Evolutionary conservation across 129 eudicot species (phyloP), one percentile per base, ranked within the genome.

Genomic region (Heracleum sosnowskyi): DNA sequence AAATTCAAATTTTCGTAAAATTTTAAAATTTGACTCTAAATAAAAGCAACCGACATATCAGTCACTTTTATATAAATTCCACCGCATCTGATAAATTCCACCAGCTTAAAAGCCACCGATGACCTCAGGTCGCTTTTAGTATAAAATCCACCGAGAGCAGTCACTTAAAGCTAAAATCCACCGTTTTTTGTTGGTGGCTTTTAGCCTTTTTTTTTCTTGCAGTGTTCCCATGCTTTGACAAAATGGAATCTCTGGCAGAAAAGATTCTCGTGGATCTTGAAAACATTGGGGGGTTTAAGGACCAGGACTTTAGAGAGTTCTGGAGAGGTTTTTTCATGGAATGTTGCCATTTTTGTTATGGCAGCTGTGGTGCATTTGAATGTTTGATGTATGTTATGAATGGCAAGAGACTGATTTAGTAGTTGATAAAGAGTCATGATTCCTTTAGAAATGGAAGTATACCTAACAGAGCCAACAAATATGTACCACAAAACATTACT

Each of bases 181-280:
- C n/a, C n/a, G n/a, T n/a, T n/a, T n/a, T n/a, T n/a, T n/a, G n/a
- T n/a, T n/a, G n/a, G n/a, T n/a, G n/a, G n/a, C n/a, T n/a, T n/a
- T n/a, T n/a, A n/a, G n/a, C n/a, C n/a, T n/a, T n/a, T n/a, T n/a
- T n/a, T n/a, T n/a, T n/a, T n/a, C n/a, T n/a, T n/a, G n/a, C n/a
- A n/a, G n/a, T n/a, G n/a, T n/a, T n/a, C n/a, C 86, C 84, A 85
- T 29, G 89, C 83, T 55, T 81, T 81, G 33, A 88, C 35, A 80
- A 88, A 77, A 3, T 83, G 75, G 82, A 78, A 88, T 68, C 75
- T 77, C 46, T 70, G 37, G 5, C 84, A 69, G 68, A 82, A 85
- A 26, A 69, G 81, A 39, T 24, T n/a, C 22, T 85, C 83, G 78
- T 79, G 71, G 79, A 74, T 41, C 66, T 55, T 77, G 78, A 84